Evolutionary conservation across 2,329 filamentous ascomycete species (phyloP).

Genomic region (Fusarium liriodendri): DNA sequence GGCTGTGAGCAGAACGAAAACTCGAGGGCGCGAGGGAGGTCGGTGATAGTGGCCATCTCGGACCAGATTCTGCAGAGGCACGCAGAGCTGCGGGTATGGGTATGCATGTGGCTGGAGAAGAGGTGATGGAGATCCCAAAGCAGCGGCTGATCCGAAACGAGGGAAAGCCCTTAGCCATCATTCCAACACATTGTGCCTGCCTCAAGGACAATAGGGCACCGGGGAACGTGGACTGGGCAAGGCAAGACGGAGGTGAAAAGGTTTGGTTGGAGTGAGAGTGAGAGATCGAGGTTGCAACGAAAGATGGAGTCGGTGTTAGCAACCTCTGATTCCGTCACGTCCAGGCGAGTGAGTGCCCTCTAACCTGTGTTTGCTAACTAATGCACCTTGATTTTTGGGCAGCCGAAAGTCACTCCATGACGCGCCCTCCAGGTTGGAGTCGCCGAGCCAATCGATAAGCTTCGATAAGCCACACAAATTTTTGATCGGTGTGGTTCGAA

Average conservation of each 20-base stretch:
- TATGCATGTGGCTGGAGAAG: slow-evolving; percentile 35
- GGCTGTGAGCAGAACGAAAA: slow-evolving; percentile 16
- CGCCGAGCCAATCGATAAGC: slow-evolving; percentile 53
- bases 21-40: slow-evolving; percentile 11
- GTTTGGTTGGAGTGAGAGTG: slow-evolving; percentile 2
- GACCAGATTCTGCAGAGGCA: slow-evolving; percentile 19
- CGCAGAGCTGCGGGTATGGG: slow-evolving; percentile 16
- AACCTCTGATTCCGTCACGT: slow-evolving; percentile 31
- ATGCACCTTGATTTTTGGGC: slow-evolving; percentile 29
- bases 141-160: slow-evolving; percentile 51
- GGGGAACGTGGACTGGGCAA: slow-evolving; percentile 21
- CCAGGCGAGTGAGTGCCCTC: slow-evolving; percentile 9
- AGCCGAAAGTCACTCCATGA: slow-evolving; percentile 52
- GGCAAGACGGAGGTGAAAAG: slow-evolving; percentile 10
- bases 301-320: slow-evolving; percentile 28
- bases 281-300: slow-evolving; percentile 20
- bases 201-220: slow-evolving; percentile 38
- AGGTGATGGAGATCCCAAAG: slow-evolving; percentile 45
- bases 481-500: slow-evolving; percentile 45
- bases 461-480: slow-evolving; percentile 56
- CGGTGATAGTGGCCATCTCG: slow-evolving; percentile 20
- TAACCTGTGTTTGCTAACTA: slow-evolving; percentile 3
- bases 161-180: slow-evolving; percentile 55
- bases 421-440: slow-evolving; percentile 45
- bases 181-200: slow-evolving; percentile 53